Evolutionary conservation across 2,329 filamentous ascomycete genomes (phyloP).

Genomic region (Colletotrichum tabaci): DNA sequence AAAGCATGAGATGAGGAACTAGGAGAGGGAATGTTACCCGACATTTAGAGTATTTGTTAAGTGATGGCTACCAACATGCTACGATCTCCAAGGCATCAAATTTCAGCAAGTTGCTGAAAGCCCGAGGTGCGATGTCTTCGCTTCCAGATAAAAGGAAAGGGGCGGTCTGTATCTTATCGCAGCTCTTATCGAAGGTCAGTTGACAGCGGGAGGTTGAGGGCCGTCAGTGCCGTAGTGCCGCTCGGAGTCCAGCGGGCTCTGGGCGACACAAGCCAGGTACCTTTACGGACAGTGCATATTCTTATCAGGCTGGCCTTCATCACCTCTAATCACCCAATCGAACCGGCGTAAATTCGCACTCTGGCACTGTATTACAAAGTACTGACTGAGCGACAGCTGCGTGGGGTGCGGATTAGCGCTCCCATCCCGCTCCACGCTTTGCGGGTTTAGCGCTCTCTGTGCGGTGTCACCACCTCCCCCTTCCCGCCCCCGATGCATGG

Average conservation of each 20-base stretch:
- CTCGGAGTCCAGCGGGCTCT: conserved; percentile 12
- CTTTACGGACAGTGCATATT: conserved; percentile 4
- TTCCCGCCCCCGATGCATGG: conserved; percentile 29
- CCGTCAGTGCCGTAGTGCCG: conserved; percentile 7
- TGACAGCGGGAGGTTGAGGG: conserved; percentile 4
- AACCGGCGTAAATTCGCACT: too few species aligned
- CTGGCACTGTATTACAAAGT: conserved; percentile 17
- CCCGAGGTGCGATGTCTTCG: conserved; percentile 33
- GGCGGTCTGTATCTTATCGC: conserved; percentile 1
- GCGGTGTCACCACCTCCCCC: conserved; percentile 9
- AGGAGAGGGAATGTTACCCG: too few species aligned
- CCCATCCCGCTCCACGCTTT: conserved; percentile 4
- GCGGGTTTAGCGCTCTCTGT: conserved; percentile 27
- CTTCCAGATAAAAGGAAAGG: background rate
- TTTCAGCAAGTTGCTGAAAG: conserved; percentile 18
- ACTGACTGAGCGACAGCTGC: background rate
- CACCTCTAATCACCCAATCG: too few species aligned
- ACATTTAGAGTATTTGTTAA: too few species aligned
- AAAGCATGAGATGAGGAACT: background rate
- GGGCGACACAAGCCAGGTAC: conserved; percentile 33
- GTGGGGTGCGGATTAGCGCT: conserved; percentile 3
- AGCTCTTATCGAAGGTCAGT: conserved; percentile 25
- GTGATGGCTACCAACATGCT: too few species aligned
- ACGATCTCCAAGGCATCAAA: background rate
- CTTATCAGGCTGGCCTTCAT: background rate